phyloP scores from a whole-genome alignment of 2,329 filamentous ascomycete genomes.

The Pseudocercospora musae region DNA sequence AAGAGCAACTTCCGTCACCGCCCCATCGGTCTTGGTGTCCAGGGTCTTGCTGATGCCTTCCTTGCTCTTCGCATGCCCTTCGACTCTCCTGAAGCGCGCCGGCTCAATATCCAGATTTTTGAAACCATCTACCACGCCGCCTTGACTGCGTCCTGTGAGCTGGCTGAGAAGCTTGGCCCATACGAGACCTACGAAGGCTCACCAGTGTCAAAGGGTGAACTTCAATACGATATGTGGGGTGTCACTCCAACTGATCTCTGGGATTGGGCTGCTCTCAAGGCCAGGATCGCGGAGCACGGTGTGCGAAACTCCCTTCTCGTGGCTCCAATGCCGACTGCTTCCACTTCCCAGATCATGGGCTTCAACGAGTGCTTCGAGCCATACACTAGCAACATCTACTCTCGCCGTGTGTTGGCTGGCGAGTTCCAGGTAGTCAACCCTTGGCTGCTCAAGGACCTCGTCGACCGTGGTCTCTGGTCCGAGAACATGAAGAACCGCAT shows the following conservation, averaged over 20 bases:
- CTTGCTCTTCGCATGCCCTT: conserved; percentile 94
- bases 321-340: conserved; percentile 96
- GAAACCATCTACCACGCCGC: conserved; percentile 99
- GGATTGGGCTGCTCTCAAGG: conserved; percentile 91
- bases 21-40: conserved; percentile 93
- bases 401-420: conserved; percentile 91
- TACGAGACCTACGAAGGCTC: conserved; percentile 92
- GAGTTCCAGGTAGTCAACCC: conserved; percentile 99
- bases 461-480: conserved; percentile 97
- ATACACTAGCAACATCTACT: conserved; percentile 99
- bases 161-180: conserved; percentile 77
- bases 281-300: conserved; percentile 86
- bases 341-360: conserved; percentile 94
- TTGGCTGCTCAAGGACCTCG: conserved; percentile 95
- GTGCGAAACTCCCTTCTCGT: conserved; percentile 93
- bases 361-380: conserved; percentile 99
- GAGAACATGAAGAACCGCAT: conserved; percentile 99
- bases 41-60: conserved; percentile 97
- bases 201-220: conserved; percentile 88
- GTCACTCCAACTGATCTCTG: conserved; percentile 90
- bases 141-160: conserved; percentile 80
- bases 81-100: conserved; percentile 87
- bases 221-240: conserved; percentile 99
- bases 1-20: conserved; percentile 98
- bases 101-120: conserved; percentile 97